Conservation (phyloP, 1,139 yeast species). For the Zhuliangozyma parablackwelliae region DNA sequence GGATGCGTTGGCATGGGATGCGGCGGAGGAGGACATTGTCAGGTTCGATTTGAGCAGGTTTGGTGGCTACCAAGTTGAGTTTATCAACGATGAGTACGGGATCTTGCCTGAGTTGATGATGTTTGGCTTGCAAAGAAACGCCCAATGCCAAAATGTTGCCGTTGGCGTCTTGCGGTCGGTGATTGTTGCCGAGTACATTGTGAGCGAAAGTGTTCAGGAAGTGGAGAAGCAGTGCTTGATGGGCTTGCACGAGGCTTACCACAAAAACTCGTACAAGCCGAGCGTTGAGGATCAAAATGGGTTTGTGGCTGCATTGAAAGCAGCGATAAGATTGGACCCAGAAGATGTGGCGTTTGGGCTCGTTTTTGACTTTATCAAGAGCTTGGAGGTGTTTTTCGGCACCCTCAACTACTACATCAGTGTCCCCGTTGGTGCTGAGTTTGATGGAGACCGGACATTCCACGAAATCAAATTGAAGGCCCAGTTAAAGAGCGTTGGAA, state of each 20-base stretch:
- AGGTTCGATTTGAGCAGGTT: slow-evolving; percentile 61
- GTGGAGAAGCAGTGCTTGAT: slow-evolving; percentile 60
- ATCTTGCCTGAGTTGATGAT: slow-evolving; percentile 63
- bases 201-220: slow-evolving; percentile 52
- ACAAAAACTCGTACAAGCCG: slow-evolving; percentile 54
- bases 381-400: slow-evolving; percentile 59
- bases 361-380: slow-evolving; percentile 51
- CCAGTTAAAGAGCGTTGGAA: slow-evolving; percentile 71
- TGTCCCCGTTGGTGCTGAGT: slow-evolving; percentile 80
- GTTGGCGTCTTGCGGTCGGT: slow-evolving; percentile 70
- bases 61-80: slow-evolving; percentile 72
- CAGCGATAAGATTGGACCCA: slow-evolving; percentile 51
- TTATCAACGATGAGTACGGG: slow-evolving; percentile 52
- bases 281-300: slow-evolving; percentile 48
- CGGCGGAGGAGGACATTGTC: slow-evolving; percentile 52
- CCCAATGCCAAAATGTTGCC: slow-evolving; percentile 60
- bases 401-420: slow-evolving; percentile 64
- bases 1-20: slow-evolving; percentile 72
- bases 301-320: slow-evolving; percentile 49
- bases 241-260: slow-evolving; percentile 64
- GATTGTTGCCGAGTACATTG: slow-evolving; percentile 60
- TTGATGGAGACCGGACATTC: slow-evolving; percentile 83
- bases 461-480: slow-evolving; percentile 74
- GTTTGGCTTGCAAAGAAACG: slow-evolving; percentile 65
- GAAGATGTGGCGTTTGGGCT: slow-evolving; percentile 64